These are phyloP conservation scores for Fimicolochytrium jonesii DNA, from an alignment of 192 early-diverging fungal genomes.

Conservation along the genomic window DNA sequence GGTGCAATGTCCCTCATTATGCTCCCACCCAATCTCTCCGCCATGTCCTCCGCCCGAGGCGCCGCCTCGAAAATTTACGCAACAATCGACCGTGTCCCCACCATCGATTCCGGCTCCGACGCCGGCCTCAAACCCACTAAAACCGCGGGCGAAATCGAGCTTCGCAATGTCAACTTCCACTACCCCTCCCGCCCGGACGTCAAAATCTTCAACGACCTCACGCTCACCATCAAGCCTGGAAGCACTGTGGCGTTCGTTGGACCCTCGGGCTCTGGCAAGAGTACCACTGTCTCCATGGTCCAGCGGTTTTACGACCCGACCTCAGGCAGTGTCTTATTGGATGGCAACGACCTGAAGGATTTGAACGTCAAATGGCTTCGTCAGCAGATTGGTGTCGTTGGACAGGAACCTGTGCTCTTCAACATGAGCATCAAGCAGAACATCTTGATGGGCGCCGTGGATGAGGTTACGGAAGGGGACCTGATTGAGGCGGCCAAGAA, in stretches of 20 bases:
- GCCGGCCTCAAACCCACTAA: slow-evolving; percentile 30
- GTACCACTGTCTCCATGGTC: slow-evolving; percentile 61
- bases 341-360: slow-evolving; percentile 57
- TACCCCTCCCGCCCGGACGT: slow-evolving; percentile 64
- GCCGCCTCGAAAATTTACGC: slow-evolving; percentile 48
- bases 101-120: slow-evolving; percentile 38
- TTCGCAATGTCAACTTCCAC: slow-evolving; percentile 44
- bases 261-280: slow-evolving; percentile 70
- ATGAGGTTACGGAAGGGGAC: slow-evolving; percentile 55
- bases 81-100: slow-evolving; percentile 43
- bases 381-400: slow-evolving; percentile 72
- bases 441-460: slow-evolving; percentile 53
- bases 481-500: slow-evolving; percentile 60
- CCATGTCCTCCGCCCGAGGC: slow-evolving; percentile 34
- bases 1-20: slow-evolving; percentile 41
- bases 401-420: slow-evolving; percentile 75
- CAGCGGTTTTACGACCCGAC: slow-evolving; percentile 70
- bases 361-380: slow-evolving; percentile 70
- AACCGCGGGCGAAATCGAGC: slow-evolving; percentile 39
- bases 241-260: slow-evolving; percentile 85
- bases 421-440: slow-evolving; percentile 79
- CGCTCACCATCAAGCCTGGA: slow-evolving; percentile 57
- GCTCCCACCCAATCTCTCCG: slow-evolving; percentile 33
- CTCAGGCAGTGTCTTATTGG: slow-evolving; percentile 63
- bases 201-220: slow-evolving; percentile 50